Conservation (phyloP, 1,284 basidiomycete genomes). For the Exobasidium rhododendri region DNA sequence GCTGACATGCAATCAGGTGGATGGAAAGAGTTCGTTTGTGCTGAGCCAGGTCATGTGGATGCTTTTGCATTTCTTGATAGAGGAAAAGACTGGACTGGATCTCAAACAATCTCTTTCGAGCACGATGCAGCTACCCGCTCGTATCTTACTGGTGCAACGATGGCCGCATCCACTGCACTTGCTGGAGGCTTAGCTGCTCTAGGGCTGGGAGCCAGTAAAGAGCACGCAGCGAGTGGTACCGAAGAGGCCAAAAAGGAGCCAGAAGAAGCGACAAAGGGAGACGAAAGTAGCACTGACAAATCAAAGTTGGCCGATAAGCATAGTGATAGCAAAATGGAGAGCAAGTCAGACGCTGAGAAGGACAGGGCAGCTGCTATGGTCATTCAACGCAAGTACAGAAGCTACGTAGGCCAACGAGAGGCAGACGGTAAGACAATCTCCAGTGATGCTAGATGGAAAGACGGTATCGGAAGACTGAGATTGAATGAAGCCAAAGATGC, state of each 20-base stretch:
- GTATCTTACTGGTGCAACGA: slow-evolving; percentile 1
- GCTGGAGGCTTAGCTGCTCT: background rate
- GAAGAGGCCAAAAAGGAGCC: no score
- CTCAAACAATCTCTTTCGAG: slow-evolving; percentile 3
- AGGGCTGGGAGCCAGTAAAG: background rate
- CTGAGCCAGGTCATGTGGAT: slow-evolving; percentile 54
- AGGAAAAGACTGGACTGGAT: slow-evolving; percentile 25
- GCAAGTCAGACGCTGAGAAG: background rate
- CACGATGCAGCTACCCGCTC: background rate
- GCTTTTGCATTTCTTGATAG: slow-evolving; percentile 45
- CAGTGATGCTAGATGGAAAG: slow-evolving; percentile 37
- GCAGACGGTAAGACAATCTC: slow-evolving; percentile 38
- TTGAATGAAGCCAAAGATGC: slow-evolving; percentile 33
- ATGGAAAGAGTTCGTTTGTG: slow-evolving; percentile 53
- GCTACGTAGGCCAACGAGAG: slow-evolving; percentile 32
- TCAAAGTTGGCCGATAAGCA: background rate
- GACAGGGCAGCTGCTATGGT: slow-evolving; percentile 30
- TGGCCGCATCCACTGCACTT: background rate
- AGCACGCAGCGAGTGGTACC: background rate
- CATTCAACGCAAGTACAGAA: slow-evolving; percentile 45
- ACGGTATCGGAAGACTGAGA: slow-evolving; percentile 32
- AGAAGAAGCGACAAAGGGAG: background rate
- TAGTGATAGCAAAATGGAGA: slow-evolving; percentile 15
- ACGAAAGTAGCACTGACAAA: slow-evolving; percentile 1
- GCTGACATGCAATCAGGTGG: slow-evolving; percentile 54